Base-by-base conservation (phyloP, 225 moss, liverwort and hornwort genomes). In the Climacium dendroides region DNA sequence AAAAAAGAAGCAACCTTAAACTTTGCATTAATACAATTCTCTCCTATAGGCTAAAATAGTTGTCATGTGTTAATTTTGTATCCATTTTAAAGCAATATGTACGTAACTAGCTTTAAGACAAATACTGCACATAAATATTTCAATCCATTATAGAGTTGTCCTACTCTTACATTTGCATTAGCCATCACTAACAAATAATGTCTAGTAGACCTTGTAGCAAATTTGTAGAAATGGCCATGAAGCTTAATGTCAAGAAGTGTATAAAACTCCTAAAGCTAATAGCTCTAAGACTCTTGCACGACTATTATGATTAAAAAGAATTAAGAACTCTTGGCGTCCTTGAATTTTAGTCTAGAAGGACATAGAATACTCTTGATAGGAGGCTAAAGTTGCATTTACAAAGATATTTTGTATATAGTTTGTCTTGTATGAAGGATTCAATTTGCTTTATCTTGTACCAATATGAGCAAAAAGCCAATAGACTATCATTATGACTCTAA, bases 381-480 rank as follows among this genome's bases (percentile, higher is more conserved):
- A 35, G 10, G 3, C 1, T 65, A 9, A 19, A 11, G 6, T 35
- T 19, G 6, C 19, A 65, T 17, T 63, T 63, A 17, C 1, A 1
- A 1, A 65, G 1, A 66, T 22, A 12, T 13, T 67, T 67, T 67
- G 23, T 13, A 13, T 37, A 4, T 23, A 67, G 1, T 67, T 37
- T 67, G 7, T 67, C 6, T 66, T 6, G 20, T 66, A 66, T 20
- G 2, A 66, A 67, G 2, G 37, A 67, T 23, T 37, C 6, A 1
- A 11, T n/a, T 4, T 67, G 2, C 7, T 22, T 22, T 66, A 2
- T 22, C 22, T n/a, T 66, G 7, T 67, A 67, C 0, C 0, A 4
- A 2, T 2, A 22, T 4, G 2, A 67, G 4, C 0, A 67, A 0
- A 37, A 0, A 2, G 13, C 0, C 8, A 39, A 23, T 67, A 37